Base-by-base conservation (phyloP, 2,329 filamentous ascomycete species). In the Neopestalotiopsis sp. region DNA sequence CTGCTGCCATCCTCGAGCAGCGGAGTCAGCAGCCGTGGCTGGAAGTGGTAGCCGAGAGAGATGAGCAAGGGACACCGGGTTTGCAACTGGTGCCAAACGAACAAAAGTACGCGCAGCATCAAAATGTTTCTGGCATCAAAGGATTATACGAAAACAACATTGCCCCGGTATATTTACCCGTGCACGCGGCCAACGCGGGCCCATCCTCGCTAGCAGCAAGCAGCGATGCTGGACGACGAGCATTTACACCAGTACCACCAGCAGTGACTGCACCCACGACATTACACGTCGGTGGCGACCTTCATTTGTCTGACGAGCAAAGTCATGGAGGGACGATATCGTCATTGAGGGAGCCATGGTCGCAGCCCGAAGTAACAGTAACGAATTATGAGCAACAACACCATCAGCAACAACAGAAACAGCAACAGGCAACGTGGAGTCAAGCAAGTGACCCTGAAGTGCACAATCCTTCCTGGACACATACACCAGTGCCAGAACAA, bases 11-110 rank as follows among this genome's bases (percentile, higher is more conserved):
- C 49, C 58, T 59, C 7, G 61, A 66, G 62, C 69, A 71, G 45
- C 59, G 59, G 30, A 45, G 61, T 13, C 28, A 64, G 3, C 71
- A 72, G 42, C 71, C 71, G n/a, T 64, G 73, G 28, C 66, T 73
- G 10, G 72, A 73, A 66, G 72, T 73, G 12, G 56, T 66, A 14
- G 65, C 68, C 32, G 65, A 69, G 67, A 69, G 69, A 63, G 72
- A 74, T 58, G 74, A 74, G 59, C 66, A 71, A 53, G 70, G 68
- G 53, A 70, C 66, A 7, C 72, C 72, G 9, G 73, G 72, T 24
- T 65, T 74, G 20, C 73, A 74, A 28, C 66, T 67, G 14, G 61
- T 74, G 58, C 68, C 67, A 10, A 68, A 73, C 14, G 68, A 69
- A 24, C 68, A 72, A 28, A 75, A 74, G 30, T 72, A 65, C 68